Conservation (phyloP, 345 rosid genomes). For the Boechera stricta region DNA sequence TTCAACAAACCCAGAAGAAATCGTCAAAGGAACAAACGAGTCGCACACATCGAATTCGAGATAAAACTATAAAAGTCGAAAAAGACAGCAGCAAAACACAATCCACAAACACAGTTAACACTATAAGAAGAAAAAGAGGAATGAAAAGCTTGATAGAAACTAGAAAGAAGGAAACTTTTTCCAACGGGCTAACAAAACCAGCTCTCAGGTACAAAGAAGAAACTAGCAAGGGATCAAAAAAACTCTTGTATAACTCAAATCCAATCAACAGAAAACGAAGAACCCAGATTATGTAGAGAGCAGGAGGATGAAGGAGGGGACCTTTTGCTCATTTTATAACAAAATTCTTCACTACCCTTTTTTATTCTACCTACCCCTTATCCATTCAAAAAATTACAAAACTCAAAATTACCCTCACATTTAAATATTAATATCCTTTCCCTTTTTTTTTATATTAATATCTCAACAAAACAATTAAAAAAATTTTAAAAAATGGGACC, state of each 20-base stretch:
- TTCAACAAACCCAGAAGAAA: no score
- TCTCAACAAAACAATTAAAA: no score
- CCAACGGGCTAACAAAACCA: neutral
- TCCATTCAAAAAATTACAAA: no score
- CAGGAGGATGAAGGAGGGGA: slow-evolving; percentile 57
- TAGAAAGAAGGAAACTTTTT: slow-evolving; percentile 21
- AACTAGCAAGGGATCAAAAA: neutral
- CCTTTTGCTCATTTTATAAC: no score
- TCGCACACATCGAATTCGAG: no score
- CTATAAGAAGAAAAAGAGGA: neutral
- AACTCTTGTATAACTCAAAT: slow-evolving; percentile 2
- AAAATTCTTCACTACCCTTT: no score
- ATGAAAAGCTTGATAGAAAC: slow-evolving; percentile 1
- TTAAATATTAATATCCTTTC: no score
- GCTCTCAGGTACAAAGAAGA: neutral
- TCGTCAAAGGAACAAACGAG: no score
- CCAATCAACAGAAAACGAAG: slow-evolving; percentile 23
- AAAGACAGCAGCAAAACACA: slow-evolving; percentile 14
- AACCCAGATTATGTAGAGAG: neutral
- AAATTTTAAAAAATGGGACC: no score
- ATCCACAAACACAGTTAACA: slow-evolving; percentile 9
- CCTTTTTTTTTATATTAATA: no score
- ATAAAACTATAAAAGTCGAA: neutral
- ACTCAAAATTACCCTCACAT: no score
- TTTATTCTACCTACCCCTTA: no score